Evolutionary conservation across 2,329 filamentous ascomycete genomes (phyloP).

Genomic region (Ophiosphaerella herpotricha): DNA sequence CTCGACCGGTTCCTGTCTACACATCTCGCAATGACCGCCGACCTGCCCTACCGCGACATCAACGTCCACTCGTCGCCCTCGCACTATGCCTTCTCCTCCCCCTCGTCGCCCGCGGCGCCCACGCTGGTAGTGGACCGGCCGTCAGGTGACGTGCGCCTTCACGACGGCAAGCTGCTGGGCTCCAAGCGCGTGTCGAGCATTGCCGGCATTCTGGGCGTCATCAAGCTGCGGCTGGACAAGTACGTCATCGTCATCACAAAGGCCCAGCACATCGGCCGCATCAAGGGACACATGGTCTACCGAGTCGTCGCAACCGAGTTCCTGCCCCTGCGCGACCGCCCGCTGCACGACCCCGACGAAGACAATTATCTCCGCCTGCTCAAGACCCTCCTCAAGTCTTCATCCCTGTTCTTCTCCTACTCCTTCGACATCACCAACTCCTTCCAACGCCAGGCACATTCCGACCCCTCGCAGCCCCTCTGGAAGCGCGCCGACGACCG

Average conservation of each 20-base stretch:
- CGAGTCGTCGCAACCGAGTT: conserved; percentile 90
- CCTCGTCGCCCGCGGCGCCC: conserved; percentile 86
- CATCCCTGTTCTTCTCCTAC: conserved; percentile 98
- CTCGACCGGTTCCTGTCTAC: no score
- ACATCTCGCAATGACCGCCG: conserved; percentile 47
- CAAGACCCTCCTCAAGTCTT: conserved; percentile 77
- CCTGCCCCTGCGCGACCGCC: conserved; percentile 87
- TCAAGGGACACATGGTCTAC: conserved; percentile 97
- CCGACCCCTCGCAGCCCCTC: conserved; percentile 71
- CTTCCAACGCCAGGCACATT: conserved; percentile 88
- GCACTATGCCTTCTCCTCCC: conserved; percentile 95
- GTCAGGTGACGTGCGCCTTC: conserved; percentile 85
- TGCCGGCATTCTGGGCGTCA: conserved; percentile 89
- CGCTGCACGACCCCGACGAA: conserved; percentile 90
- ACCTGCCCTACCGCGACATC: conserved; percentile 88
- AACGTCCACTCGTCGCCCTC: conserved; percentile 92
- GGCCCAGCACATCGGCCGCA: conserved; percentile 82
- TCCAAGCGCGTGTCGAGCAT: conserved; percentile 91
- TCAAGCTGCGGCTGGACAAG: conserved; percentile 92
- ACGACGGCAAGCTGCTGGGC: conserved; percentile 75
- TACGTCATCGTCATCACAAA: conserved; percentile 98
- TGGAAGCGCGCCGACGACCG: conserved; percentile 95
- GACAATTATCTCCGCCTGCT: conserved; percentile 86
- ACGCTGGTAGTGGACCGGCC: conserved; percentile 89
- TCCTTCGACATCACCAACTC: conserved; percentile 95